These are phyloP conservation scores for Calocera cornea DNA, from an alignment of 768 basidiomycete genomes.

Conservation along the genomic window DNA sequence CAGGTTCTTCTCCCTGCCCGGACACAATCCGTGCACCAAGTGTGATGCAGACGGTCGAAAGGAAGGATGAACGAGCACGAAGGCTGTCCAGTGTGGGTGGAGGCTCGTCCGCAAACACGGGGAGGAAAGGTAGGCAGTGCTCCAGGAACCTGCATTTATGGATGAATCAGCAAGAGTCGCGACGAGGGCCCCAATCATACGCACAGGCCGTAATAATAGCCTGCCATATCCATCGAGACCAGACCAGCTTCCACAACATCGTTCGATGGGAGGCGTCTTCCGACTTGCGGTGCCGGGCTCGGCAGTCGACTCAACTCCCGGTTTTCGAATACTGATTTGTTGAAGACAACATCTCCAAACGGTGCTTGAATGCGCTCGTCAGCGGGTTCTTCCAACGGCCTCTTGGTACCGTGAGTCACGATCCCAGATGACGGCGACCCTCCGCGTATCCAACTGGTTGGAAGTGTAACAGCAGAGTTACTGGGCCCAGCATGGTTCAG, in stretches of 20 bases:
- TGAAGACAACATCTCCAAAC: background rate
- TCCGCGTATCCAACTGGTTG: background rate
- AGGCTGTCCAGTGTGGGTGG: background rate
- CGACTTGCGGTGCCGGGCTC: background rate
- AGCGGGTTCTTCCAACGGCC: background rate
- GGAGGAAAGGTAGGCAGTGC: background rate
- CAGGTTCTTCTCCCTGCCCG: background rate
- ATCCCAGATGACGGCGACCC: background rate
- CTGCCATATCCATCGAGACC: background rate
- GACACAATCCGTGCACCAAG: background rate
- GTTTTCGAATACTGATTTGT: background rate
- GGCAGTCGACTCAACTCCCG: background rate
- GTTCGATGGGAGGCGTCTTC: background rate
- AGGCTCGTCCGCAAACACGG: background rate
- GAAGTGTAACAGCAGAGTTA: background rate
- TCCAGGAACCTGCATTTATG: background rate
- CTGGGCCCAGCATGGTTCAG: background rate
- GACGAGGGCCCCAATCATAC: background rate
- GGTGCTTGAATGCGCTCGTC: background rate
- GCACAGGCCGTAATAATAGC: background rate
- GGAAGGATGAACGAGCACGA: background rate
- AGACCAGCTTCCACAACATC: background rate
- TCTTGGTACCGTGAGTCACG: background rate
- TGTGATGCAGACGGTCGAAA: background rate
- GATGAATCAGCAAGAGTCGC: background rate